Evolutionary conservation across 495 filamentous ascomycete species (phyloP).

Genomic region (Rostrohypoxylon terebratum): DNA sequence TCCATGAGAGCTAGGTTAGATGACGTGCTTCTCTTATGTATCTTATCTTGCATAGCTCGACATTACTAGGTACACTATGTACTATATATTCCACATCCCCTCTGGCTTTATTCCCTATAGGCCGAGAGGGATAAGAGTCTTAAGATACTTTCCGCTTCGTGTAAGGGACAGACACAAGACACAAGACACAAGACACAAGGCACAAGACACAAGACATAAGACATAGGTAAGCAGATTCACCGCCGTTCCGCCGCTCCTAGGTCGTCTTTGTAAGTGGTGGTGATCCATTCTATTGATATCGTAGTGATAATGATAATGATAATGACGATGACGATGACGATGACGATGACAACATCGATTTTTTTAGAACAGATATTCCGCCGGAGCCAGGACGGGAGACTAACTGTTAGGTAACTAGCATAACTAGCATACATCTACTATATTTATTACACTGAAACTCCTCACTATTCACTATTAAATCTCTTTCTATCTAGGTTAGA

Average conservation of each 20-base stretch:
- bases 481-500: conserved; percentile 34
- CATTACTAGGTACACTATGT: too few species aligned
- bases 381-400: conserved; percentile 1
- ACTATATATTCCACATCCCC: conserved; percentile 15
- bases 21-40: conserved; percentile 45
- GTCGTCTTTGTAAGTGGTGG: not conserved
- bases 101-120: conserved; percentile 1
- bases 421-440: not conserved
- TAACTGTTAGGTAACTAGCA: not conserved
- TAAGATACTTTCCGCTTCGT: conserved; percentile 10
- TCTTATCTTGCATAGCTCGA: conserved; percentile 37
- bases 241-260: conserved; percentile 2
- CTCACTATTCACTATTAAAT: conserved; percentile 6
- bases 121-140: conserved; percentile 2
- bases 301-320: conserved; percentile 1
- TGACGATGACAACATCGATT: conserved; percentile 5
- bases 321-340: not conserved
- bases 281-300: conserved; percentile 6
- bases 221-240: conserved; percentile 9
- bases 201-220: too few species aligned
- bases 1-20: conserved; percentile 10
- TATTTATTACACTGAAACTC: not conserved
- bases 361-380: not conserved
- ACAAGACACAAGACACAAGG: too few species aligned
- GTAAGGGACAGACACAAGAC: not conserved